Percentiles rank a stretch among this genome's conserved stretches.
Evolutionary conservation across 352 stramenopile species (phyloP).

Genomic region (Globisporangium iwayamae): DNA sequence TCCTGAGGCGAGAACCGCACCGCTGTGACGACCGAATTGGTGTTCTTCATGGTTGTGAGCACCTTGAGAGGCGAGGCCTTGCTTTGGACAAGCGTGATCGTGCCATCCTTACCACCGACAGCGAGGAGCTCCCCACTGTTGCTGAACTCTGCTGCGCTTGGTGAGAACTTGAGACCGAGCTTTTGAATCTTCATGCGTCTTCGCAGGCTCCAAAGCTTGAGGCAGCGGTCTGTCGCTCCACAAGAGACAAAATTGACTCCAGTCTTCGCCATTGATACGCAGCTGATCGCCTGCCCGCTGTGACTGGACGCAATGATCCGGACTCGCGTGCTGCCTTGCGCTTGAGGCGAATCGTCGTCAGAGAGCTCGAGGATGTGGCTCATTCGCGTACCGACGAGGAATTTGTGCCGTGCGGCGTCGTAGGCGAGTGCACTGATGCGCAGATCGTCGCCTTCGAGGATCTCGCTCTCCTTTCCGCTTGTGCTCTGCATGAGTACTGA

Average conservation of each 20-base stretch:
- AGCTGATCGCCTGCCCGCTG: slow-evolving; percentile 17
- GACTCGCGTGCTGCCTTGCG: slow-evolving; percentile 2
- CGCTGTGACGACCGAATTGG: slow-evolving; percentile 29
- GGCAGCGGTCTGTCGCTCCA: slow-evolving; percentile 27
- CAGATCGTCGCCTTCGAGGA: slow-evolving; percentile 53
- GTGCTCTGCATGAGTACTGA: slow-evolving; percentile 12
- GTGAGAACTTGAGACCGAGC: slow-evolving; percentile 27
- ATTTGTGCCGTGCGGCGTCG: slow-evolving; percentile 36
- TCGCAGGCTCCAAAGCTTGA: slow-evolving; percentile 67
- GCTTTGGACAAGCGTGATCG: slow-evolving; percentile 33
- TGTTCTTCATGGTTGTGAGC: slow-evolving; percentile 62
- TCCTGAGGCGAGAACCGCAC: slow-evolving; percentile 49
- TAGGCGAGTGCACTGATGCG: slow-evolving; percentile 72
- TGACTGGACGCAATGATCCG: slow-evolving; percentile 54
- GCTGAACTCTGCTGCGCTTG: slow-evolving; percentile 35
- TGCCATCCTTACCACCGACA: slow-evolving; percentile 59
- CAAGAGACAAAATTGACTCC: slow-evolving; percentile 55
- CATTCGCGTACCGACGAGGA: slow-evolving; percentile 56
- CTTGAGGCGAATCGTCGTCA: slow-evolving; percentile 19
- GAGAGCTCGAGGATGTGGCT: slow-evolving; percentile 55
- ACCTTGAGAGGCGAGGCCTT: slow-evolving; percentile 21
- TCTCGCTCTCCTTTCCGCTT: background rate
- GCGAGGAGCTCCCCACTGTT: slow-evolving; percentile 43
- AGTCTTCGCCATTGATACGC: slow-evolving; percentile 22
- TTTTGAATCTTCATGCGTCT: slow-evolving; percentile 22